Conservation (phyloP, 768 basidiomycete species). For the Hygrophorus pudorinus region DNA sequence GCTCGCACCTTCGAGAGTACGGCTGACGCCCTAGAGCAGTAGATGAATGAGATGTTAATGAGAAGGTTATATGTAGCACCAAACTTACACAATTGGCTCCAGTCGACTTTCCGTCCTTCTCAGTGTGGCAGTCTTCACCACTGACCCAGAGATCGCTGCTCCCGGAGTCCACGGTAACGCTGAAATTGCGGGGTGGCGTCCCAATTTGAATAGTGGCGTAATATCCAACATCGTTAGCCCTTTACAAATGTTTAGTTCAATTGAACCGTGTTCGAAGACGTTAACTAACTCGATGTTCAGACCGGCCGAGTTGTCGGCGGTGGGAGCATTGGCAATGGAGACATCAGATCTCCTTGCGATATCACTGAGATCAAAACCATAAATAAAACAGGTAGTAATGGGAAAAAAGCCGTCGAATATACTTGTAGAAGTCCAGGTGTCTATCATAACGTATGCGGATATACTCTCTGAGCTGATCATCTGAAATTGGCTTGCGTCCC, state of each 20-base stretch:
- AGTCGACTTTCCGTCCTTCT: slow-evolving; percentile 22
- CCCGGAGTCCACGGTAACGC: slow-evolving; percentile 63
- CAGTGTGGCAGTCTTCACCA: slow-evolving; percentile 40
- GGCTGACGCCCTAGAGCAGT: slow-evolving; percentile 19
- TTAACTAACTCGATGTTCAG: slow-evolving; percentile 56
- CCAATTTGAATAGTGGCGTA: slow-evolving; percentile 53
- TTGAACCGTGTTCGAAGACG: background rate
- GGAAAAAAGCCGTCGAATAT: slow-evolving; percentile 17
- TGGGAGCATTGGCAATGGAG: slow-evolving; percentile 21
- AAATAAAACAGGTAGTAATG: background rate
- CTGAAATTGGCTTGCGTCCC: slow-evolving; percentile 41
- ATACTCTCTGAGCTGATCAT: slow-evolving; percentile 34
- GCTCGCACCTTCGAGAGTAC: slow-evolving; percentile 45
- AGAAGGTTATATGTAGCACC: slow-evolving; percentile 6
- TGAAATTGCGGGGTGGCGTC: slow-evolving; percentile 48
- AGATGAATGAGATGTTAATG: background rate
- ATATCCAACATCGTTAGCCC: slow-evolving; percentile 40
- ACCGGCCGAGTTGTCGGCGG: slow-evolving; percentile 46
- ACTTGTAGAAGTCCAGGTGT: slow-evolving; percentile 26
- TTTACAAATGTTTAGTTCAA: background rate
- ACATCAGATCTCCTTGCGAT: background rate
- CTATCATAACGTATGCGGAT: slow-evolving; percentile 36
- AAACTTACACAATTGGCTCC: slow-evolving; percentile 29
- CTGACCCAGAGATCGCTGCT: slow-evolving; percentile 63
- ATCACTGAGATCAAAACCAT: background rate